These are phyloP conservation scores for Candida tammaniensis DNA, from an alignment of 805 yeast genomes.

Conservation along the genomic window DNA sequence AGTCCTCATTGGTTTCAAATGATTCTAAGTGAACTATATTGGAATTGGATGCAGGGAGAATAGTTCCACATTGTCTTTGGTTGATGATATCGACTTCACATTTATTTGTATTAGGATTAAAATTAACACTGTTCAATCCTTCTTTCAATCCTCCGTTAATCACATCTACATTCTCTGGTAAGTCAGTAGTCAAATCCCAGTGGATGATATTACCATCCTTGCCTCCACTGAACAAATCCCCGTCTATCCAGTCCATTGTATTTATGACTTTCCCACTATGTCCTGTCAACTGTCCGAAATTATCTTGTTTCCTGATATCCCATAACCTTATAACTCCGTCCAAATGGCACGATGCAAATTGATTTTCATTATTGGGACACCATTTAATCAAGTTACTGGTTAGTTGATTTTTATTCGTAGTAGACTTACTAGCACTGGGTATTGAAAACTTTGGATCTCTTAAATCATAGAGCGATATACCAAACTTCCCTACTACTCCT, in stretches of 20 bases:
- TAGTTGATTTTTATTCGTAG: slow-evolving; percentile 17
- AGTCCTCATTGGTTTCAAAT: slow-evolving; percentile 24
- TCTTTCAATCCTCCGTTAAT: slow-evolving; percentile 43
- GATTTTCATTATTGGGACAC: slow-evolving; percentile 59
- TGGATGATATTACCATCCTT: slow-evolving; percentile 65
- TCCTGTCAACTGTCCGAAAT: slow-evolving; percentile 52
- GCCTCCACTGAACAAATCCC: slow-evolving; percentile 57
- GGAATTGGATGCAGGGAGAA: slow-evolving; percentile 58
- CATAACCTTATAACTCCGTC: slow-evolving; percentile 61
- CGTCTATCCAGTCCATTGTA: slow-evolving; percentile 57
- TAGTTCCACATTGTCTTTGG: slow-evolving; percentile 58
- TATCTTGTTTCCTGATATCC: slow-evolving; percentile 68
- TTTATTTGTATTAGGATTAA: slow-evolving; percentile 29
- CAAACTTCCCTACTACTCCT: slow-evolving; percentile 68
- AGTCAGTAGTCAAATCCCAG: slow-evolving; percentile 52
- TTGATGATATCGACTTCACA: slow-evolving; percentile 25
- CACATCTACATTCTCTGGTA: slow-evolving; percentile 10
- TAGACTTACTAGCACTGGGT: slow-evolving; percentile 20
- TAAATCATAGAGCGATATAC: slow-evolving; percentile 71
- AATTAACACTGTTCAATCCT: slow-evolving; percentile 42
- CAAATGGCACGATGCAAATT: slow-evolving; percentile 62
- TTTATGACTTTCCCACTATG: slow-evolving; percentile 52
- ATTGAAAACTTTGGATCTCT: slow-evolving; percentile 45
- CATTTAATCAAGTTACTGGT: slow-evolving; percentile 52
- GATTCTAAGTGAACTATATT: slow-evolving; percentile 47